These are phyloP conservation scores for Fragaria ananassa DNA, from an alignment of 306 rosid species.

Conservation along the genomic window DNA sequence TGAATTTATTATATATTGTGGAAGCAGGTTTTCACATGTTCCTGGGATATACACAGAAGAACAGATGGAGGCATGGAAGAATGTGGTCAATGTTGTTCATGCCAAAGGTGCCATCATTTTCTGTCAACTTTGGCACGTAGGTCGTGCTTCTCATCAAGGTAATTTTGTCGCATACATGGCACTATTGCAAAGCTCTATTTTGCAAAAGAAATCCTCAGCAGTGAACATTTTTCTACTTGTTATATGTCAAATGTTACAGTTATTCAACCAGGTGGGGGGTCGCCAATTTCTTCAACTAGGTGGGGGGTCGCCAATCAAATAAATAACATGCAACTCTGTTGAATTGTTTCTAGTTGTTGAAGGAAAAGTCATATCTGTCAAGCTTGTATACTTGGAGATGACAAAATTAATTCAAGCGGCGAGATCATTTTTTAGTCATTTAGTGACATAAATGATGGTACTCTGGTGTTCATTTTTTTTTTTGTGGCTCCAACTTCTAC, in stretches of 20 bases:
- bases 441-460: no score
- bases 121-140: conserved; percentile 95
- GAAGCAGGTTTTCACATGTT: conserved; percentile 48
- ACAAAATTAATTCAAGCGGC: no score
- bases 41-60: conserved; percentile 52
- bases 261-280: conserved; percentile 64
- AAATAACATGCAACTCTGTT: no score
- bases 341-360: no score
- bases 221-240: neutral
- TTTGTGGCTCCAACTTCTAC: no score
- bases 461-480: no score
- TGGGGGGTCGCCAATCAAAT: no score
- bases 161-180: neutral
- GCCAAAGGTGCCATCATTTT: conserved; percentile 70
- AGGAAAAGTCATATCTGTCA: no score
- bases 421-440: no score
- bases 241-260: conserved; percentile 36
- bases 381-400: no score
- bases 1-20: neutral
- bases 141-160: conserved; percentile 78
- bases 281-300: conserved; percentile 88
- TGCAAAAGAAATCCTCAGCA: neutral
- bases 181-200: neutral
- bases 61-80: conserved; percentile 79
- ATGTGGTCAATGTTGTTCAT: conserved; percentile 74